Conservation (phyloP, 2,329 filamentous ascomycete species). For the Niveomyces coronatus region DNA sequence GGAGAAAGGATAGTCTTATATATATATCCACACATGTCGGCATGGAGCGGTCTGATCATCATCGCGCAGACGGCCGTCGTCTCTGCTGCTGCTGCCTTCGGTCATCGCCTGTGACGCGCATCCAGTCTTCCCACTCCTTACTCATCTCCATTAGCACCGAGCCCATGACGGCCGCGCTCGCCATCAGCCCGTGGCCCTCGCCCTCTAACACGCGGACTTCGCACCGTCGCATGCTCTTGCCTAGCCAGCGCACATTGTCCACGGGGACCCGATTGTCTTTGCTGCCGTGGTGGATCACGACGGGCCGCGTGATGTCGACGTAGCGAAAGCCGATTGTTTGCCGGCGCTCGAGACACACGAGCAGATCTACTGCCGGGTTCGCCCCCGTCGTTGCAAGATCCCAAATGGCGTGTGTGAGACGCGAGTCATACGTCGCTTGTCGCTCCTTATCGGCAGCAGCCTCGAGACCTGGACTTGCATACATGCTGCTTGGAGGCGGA, state of each 20-base stretch:
- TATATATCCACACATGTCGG: too few species aligned
- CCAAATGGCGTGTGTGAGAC: slow-evolving; percentile 91
- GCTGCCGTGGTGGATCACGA: slow-evolving; percentile 90
- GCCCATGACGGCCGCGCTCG: slow-evolving; percentile 85
- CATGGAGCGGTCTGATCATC: too few species aligned
- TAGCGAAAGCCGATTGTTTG: slow-evolving; percentile 94
- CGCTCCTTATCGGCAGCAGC: slow-evolving; percentile 60
- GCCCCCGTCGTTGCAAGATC: slow-evolving; percentile 80
- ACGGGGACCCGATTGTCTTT: slow-evolving; percentile 86
- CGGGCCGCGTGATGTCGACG: slow-evolving; percentile 82
- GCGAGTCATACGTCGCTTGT: slow-evolving; percentile 66
- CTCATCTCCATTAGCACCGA: slow-evolving; percentile 90
- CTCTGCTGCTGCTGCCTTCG: slow-evolving; percentile 13
- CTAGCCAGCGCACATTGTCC: slow-evolving; percentile 91
- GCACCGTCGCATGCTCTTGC: slow-evolving; percentile 85
- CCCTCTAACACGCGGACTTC: slow-evolving; percentile 85
- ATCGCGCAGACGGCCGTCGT: background rate
- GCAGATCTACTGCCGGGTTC: slow-evolving; percentile 85
- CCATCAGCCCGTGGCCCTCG: slow-evolving; percentile 94
- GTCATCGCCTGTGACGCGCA: slow-evolving; percentile 43
- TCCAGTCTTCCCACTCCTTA: slow-evolving; percentile 88
- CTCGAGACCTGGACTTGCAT: slow-evolving; percentile 36
- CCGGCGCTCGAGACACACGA: slow-evolving; percentile 84
- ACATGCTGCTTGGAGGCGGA: slow-evolving; percentile 18
- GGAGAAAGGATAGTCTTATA: too few species aligned